A percentile compares a stretch with the other conserved stretches of the same genome.
phyloP scores from a whole-genome alignment of 2,329 filamentous ascomycete species.

The Trichophyton benhamiae region DNA sequence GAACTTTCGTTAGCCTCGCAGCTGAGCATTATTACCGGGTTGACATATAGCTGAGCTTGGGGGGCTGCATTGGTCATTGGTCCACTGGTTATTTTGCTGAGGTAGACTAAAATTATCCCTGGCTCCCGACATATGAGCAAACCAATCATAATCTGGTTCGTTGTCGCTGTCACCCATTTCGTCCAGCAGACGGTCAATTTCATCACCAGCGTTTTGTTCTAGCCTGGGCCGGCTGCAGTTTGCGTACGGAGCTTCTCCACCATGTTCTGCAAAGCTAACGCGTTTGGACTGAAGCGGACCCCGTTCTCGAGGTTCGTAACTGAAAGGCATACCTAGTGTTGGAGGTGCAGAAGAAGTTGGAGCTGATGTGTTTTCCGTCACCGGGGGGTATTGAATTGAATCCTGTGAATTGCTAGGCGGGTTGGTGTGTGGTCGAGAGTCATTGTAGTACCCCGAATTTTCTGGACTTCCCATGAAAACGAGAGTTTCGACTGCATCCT shows the following conservation, averaged over 20 bases:
- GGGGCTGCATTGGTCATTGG: background rate
- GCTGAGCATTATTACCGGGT: background rate
- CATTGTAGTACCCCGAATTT: slow-evolving; percentile 34
- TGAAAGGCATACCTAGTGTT: background rate
- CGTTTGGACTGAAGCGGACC: background rate
- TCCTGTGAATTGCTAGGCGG: slow-evolving; percentile 9
- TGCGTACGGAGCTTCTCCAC: slow-evolving; percentile 8
- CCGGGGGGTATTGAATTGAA: slow-evolving; percentile 11
- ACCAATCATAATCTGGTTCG: slow-evolving; percentile 16
- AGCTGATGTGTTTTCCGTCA: slow-evolving; percentile 12
- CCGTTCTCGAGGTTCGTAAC: background rate
- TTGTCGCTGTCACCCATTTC: slow-evolving; percentile 19
- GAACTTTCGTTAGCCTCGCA: background rate
- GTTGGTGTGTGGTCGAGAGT: slow-evolving; percentile 19
- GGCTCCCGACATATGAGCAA: slow-evolving; percentile 2
- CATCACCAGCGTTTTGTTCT: slow-evolving; percentile 16
- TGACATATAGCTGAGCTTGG: background rate
- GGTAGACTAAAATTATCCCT: background rate
- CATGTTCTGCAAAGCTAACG: slow-evolving; percentile 16
- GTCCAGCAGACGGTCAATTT: slow-evolving; percentile 22
- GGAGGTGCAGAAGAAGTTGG: slow-evolving; percentile 9
- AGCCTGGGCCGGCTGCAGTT: slow-evolving; percentile 7
- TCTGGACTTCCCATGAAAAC: slow-evolving; percentile 41
- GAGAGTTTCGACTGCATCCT: slow-evolving; percentile 40
- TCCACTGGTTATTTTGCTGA: background rate